A percentile compares a stretch with the other conserved stretches of the same genome.
Conservation (phyloP, 345 rosid genomes). For the Sapria himalayana region DNA sequence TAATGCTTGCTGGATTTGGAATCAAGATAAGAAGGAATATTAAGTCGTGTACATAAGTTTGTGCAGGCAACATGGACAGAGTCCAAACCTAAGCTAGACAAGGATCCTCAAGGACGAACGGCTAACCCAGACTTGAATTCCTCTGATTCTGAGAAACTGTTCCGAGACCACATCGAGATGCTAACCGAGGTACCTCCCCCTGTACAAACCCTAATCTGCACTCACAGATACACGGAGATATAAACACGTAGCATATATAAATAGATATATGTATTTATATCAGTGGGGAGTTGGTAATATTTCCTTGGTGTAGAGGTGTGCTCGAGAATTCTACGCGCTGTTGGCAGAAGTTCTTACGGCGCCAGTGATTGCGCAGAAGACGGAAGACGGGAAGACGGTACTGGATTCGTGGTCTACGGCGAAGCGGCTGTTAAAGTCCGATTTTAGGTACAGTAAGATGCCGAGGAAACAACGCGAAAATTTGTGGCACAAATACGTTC, state of each 20-base stretch:
- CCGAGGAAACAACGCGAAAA: slow-evolving; percentile 68
- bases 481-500: slow-evolving; percentile 50
- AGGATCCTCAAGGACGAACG: slow-evolving; percentile 92
- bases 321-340: slow-evolving; percentile 44
- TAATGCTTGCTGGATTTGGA: no score
- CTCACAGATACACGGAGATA: no score
- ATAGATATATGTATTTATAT: no score
- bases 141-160: slow-evolving; percentile 71
- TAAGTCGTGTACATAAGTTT: no score
- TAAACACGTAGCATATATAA: no score
- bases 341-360: slow-evolving; percentile 47
- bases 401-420: slow-evolving; percentile 90
- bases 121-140: slow-evolving; percentile 54
- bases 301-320: slow-evolving; percentile 31
- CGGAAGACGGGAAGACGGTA: slow-evolving; percentile 54
- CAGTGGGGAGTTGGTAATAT: no score
- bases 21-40: no score
- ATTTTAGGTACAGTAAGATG: slow-evolving; percentile 65
- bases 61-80: slow-evolving; percentile 86
- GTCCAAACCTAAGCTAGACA: slow-evolving; percentile 65
- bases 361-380: slow-evolving; percentile 45
- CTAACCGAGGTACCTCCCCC: slow-evolving; percentile 48
- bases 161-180: slow-evolving; percentile 73
- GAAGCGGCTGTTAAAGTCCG: slow-evolving; percentile 50
- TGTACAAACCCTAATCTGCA: no score